Evolutionary conservation across 148 eudicot species (phyloP).

Genomic region (Dysphania ambrosioides): DNA sequence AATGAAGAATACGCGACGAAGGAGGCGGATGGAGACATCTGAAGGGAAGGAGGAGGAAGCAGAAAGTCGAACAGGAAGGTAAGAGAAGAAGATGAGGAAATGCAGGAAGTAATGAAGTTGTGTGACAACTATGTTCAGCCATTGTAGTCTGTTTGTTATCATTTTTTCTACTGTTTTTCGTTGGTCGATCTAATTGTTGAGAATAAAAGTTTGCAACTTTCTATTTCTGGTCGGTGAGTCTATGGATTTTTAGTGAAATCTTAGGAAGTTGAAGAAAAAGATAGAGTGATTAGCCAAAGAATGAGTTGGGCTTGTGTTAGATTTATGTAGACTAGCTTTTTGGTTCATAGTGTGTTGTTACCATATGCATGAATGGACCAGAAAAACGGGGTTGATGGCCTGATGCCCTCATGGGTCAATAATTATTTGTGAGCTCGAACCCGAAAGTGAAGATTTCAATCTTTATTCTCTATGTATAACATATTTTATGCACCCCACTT

Average conservation of each 20-base stretch:
- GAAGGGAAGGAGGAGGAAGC: slow-evolving; percentile 55
- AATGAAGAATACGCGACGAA: slow-evolving; percentile 57
- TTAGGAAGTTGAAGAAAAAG: not conserved
- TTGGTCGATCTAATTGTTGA: not conserved
- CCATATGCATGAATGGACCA: too few species aligned
- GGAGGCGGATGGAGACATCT: slow-evolving; percentile 47
- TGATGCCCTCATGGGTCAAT: too few species aligned
- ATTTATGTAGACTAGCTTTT: too few species aligned
- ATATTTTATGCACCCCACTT: too few species aligned
- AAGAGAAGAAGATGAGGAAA: slow-evolving; percentile 76
- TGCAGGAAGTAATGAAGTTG: slow-evolving; percentile 72
- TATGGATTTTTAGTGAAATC: not conserved
- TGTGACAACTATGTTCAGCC: slow-evolving; percentile 53
- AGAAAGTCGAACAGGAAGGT: slow-evolving; percentile 72
- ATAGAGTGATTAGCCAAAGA: too few species aligned
- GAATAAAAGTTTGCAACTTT: not conserved
- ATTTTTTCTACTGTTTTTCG: slow-evolving; percentile 5
- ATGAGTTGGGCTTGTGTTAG: too few species aligned
- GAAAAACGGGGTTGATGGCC: too few species aligned
- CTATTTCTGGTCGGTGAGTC: not conserved
- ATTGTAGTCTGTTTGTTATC: slow-evolving; percentile 37
- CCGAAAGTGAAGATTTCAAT: too few species aligned
- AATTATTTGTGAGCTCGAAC: too few species aligned
- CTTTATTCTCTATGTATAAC: too few species aligned
- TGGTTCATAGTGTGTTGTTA: too few species aligned